Evolutionary conservation across 2,329 filamentous ascomycete genomes (phyloP), one percentile per base, ranked within the genome.

Genomic region (Raffaelea deltoideospora): DNA sequence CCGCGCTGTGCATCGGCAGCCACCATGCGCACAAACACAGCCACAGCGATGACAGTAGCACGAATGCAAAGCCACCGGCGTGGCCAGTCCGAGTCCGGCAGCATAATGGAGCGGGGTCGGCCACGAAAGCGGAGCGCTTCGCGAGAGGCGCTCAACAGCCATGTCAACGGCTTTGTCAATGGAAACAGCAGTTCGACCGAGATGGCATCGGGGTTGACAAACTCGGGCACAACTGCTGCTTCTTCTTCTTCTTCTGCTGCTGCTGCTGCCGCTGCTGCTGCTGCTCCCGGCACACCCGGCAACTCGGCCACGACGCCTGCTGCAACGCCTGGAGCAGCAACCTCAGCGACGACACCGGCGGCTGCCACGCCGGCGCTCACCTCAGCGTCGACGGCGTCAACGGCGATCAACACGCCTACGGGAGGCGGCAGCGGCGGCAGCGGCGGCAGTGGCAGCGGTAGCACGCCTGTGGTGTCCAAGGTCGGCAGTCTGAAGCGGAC

Each of bases 31-130:
- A n/a, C n/a, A n/a, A n/a, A n/a, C 6, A 56, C 53, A 40, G 45
- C 48, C 9, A 58, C 15, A 9, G 44, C 7, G 56, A 57, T 27
- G 40, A 41, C 28, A 45, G 44, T 23, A 48, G 33, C 45, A 33
- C 37, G 30, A 47, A 19, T 22, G 31, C 14, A 11, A 8, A 50
- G 58, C 4, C 71, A 76, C 46, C 60, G 61, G 36, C 59, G 72
- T 34, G 63, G 64, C 17, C 63, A 64, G 34, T 77, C 73, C 1
- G 73, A 77, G 38, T 63, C 67, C 0, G 67, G 61, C 11, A 66
- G 65, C 41, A 69, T 74, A 32, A 71, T 73, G 64, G 71, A 78
- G 40, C 60, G 73, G 31, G 73, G 72, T 5, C 63, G 73, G n/a
- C 68, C 72, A 1, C 64, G 66, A 39, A 76, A 71, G 53, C 59